phyloP scores from a whole-genome alignment of 1,284 basidiomycete genomes.

The Ceratobasidium sp. region DNA sequence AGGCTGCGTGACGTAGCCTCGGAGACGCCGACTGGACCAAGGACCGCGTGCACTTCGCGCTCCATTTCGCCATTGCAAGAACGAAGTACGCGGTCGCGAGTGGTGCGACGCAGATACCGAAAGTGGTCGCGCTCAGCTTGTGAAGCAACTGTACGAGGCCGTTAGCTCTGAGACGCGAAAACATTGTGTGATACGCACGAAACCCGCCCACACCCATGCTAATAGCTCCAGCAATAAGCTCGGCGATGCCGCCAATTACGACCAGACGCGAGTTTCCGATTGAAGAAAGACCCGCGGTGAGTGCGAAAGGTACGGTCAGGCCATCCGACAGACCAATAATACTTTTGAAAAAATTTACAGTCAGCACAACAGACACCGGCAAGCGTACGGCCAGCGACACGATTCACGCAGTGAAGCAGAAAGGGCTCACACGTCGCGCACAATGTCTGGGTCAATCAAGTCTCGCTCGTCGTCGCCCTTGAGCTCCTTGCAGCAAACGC shows the following conservation, averaged over 20 bases:
- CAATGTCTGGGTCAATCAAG: constrained; percentile 85
- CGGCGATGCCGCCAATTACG: constrained; percentile 90
- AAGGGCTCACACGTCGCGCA: constrained; percentile 80
- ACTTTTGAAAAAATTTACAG: constrained; percentile 58
- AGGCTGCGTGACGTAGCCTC: constrained; percentile 84
- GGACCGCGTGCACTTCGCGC: constrained; percentile 89
- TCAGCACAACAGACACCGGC: too few species aligned
- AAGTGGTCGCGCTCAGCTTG: constrained; percentile 97
- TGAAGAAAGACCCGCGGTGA: constrained; percentile 90
- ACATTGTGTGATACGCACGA: constrained; percentile 58
- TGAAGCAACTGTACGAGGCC: constrained; percentile 72
- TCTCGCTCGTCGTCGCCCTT: constrained; percentile 81
- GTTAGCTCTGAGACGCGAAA: not conserved
- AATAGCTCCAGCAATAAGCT: constrained; percentile 95
- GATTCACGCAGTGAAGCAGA: not conserved
- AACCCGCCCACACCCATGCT: constrained; percentile 98
- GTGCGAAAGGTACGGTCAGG: constrained; percentile 93
- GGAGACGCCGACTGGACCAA: constrained; percentile 90
- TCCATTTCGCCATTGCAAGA: constrained; percentile 96
- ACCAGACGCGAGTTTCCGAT: constrained; percentile 90
- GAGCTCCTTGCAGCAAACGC: constrained; percentile 86
- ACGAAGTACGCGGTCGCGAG: constrained; percentile 83
- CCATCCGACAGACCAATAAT: constrained; percentile 97
- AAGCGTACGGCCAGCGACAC: not conserved
- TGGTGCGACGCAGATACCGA: constrained; percentile 81